A percentile compares a stretch with the other conserved stretches of the same genome.
Conservation (phyloP, 2,329 filamentous ascomycete genomes). For the Pseudogymnoascus sp. region DNA sequence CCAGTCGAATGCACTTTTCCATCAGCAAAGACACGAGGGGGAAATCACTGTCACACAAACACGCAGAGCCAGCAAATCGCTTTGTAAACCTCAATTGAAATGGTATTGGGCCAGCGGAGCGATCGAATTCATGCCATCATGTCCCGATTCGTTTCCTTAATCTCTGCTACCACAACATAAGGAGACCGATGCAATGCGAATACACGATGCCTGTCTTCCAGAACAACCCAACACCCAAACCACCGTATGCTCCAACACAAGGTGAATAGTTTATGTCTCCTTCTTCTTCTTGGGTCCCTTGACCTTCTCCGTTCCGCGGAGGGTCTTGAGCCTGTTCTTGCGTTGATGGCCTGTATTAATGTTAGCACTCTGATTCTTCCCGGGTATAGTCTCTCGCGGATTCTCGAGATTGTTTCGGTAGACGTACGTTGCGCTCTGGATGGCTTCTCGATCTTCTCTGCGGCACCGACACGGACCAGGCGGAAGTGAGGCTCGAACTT, state of each 20-base stretch:
- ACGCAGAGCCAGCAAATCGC: background rate
- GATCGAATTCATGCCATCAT: conserved; percentile 16
- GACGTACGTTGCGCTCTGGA: conserved; percentile 98
- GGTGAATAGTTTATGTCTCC: conserved; percentile 62
- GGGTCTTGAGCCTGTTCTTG: conserved; percentile 99
- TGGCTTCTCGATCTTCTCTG: conserved; percentile 92
- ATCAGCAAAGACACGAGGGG: background rate
- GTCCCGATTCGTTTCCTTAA: conserved; percentile 15
- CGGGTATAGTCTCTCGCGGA: background rate
- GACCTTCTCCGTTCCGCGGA: conserved; percentile 95
- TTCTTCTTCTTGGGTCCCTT: conserved; percentile 95
- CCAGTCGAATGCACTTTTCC: background rate
- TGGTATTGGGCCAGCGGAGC: conserved; percentile 14
- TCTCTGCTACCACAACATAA: conserved; percentile 14
- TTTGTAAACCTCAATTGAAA: conserved; percentile 15
- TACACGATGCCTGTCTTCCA: conserved; percentile 25
- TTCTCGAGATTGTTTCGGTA: conserved; percentile 9
- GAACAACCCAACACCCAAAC: conserved; percentile 25
- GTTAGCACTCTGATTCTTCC: conserved; percentile 2
- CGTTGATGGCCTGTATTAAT: conserved; percentile 84
- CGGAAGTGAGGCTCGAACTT: conserved; percentile 99
- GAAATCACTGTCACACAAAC: conserved; percentile 5
- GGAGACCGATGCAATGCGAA: conserved; percentile 25
- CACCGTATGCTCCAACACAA: conserved; percentile 20
- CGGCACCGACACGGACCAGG: conserved; percentile 86